A percentile compares a stretch with the other conserved stretches of the same genome.
phyloP scores from a whole-genome alignment of 2,329 filamentous ascomycete genomes.

The Dactylonectria macrodidyma region DNA sequence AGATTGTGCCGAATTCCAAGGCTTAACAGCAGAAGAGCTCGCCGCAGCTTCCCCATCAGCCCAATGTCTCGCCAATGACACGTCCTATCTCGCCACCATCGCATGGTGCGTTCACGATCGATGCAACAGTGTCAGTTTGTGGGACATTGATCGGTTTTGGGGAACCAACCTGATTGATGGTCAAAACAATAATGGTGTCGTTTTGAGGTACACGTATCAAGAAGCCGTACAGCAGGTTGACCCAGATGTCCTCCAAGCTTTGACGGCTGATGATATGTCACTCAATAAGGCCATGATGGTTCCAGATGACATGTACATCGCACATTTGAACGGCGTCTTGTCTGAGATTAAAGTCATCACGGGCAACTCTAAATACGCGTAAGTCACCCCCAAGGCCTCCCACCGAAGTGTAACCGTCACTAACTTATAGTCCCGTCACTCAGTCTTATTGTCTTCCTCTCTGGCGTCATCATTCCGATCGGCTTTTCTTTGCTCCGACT shows the following conservation, averaged over 20 bases:
- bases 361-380: neutral
- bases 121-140: slow-evolving; percentile 4
- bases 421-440: too few relatives aligned
- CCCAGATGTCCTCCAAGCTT: neutral
- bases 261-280: neutral
- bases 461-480: neutral
- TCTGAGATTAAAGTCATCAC: neutral
- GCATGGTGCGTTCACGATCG: slow-evolving; percentile 25
- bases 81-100: slow-evolving; percentile 17
- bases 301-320: neutral
- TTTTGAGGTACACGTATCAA: neutral
- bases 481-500: neutral
- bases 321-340: neutral
- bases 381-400: neutral
- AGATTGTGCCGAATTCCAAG: slow-evolving; percentile 19
- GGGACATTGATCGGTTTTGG: slow-evolving; percentile 20
- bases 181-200: neutral
- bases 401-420: too few relatives aligned
- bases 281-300: neutral
- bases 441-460: neutral
- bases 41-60: slow-evolving; percentile 11
- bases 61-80: slow-evolving; percentile 12
- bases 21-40: slow-evolving; percentile 7
- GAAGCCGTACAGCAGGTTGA: neutral
- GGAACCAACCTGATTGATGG: slow-evolving; percentile 7